Evolutionary conservation across 164 flowering plant species (phyloP).

Genomic region (Piper longum): DNA sequence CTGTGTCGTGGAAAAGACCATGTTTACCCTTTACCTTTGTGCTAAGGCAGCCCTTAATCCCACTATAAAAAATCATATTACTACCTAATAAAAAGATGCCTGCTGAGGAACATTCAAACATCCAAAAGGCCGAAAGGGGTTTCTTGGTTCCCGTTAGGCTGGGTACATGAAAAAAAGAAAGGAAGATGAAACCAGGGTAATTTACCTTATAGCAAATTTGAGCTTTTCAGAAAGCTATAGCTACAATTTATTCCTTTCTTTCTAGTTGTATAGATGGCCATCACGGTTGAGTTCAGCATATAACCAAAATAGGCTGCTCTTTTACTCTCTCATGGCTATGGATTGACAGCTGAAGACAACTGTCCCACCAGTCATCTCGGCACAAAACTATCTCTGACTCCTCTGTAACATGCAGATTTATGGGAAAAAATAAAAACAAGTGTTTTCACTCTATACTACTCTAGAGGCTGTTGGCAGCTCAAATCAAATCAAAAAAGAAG

Average conservation of each 20-base stretch:
- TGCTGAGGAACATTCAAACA: constrained; percentile 2
- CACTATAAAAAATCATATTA: constrained; percentile 9
- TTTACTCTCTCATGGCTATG: constrained; percentile 19
- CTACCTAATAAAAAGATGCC: constrained; percentile 3
- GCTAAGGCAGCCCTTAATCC: constrained; percentile 16
- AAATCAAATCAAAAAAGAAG: constrained; percentile 1
- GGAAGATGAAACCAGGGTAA: too few relatives aligned
- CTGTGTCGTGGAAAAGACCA: constrained; percentile 26
- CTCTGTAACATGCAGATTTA: constrained; percentile 16
- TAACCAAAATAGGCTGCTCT: constrained; percentile 15
- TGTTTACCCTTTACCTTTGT: constrained; percentile 7
- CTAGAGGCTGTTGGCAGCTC: constrained; percentile 1
- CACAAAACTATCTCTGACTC: constrained; percentile 27
- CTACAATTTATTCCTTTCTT: constrained; percentile 3
- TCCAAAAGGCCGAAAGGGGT: too few relatives aligned
- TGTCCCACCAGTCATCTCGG: constrained; percentile 60
- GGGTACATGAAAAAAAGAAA: not conserved
- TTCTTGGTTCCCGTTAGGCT: not conserved
- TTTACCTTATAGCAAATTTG: not conserved
- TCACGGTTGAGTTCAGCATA: constrained; percentile 5
- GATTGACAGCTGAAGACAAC: constrained; percentile 34
- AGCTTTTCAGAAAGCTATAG: not conserved
- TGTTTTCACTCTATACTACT: constrained; percentile 1
- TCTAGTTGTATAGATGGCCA: constrained; percentile 6
- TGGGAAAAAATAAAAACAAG: constrained; percentile 8